Conservation (phyloP, 2,329 filamentous ascomycete species). For the Cyclaneusma minus region DNA sequence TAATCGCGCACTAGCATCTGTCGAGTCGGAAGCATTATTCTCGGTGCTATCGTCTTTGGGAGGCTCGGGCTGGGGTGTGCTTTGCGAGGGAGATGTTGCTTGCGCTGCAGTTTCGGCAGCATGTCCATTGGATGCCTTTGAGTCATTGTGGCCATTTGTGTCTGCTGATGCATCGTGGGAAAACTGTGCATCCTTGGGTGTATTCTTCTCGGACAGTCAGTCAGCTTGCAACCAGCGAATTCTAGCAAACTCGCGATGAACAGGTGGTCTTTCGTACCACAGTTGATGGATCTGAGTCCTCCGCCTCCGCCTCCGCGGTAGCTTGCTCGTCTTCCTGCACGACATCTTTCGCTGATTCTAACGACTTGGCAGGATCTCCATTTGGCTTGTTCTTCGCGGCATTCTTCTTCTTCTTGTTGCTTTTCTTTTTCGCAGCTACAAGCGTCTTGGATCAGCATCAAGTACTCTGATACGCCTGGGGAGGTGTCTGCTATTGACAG, state of each 20-base stretch:
- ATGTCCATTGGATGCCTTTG: constrained; percentile 13
- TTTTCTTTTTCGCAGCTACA: constrained; percentile 34
- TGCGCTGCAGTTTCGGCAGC: constrained; percentile 6
- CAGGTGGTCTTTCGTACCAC: constrained; percentile 21
- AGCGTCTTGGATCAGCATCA: too few species aligned
- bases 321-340: constrained; percentile 23
- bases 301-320: constrained; percentile 22
- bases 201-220: constrained; percentile 14
- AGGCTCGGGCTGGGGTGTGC: neutral
- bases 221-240: too few species aligned
- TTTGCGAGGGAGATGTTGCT: constrained; percentile 2
- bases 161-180: constrained; percentile 5
- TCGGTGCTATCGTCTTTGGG: constrained; percentile 5
- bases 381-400: constrained; percentile 25
- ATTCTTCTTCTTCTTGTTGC: constrained; percentile 40
- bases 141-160: constrained; percentile 15
- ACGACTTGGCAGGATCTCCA: constrained; percentile 17
- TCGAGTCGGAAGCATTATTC: constrained; percentile 10
- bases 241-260: constrained; percentile 11
- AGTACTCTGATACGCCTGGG: constrained; percentile 11
- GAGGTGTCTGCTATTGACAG: constrained; percentile 2
- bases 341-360: constrained; percentile 18
- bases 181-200: constrained; percentile 12
- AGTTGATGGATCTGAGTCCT: constrained; percentile 21
- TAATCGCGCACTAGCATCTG: constrained; percentile 15